phyloP scores from a whole-genome alignment of 345 rosid genomes.

The Ricinus communis region DNA sequence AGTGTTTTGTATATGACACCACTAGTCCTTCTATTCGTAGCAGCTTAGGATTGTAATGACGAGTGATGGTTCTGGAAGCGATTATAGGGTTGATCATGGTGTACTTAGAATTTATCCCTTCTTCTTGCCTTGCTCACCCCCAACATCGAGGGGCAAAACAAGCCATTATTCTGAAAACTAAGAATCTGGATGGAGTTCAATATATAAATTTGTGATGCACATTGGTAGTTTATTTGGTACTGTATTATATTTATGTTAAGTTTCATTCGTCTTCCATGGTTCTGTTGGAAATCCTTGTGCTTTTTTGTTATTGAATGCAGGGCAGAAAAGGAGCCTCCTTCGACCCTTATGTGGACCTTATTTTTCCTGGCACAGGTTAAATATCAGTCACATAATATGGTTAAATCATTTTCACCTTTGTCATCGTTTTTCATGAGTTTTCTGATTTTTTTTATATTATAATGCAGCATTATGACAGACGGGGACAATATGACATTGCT shows the following conservation, averaged over 20 bases:
- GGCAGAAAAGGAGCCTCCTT: slow-evolving; percentile 85
- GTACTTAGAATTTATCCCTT: background rate
- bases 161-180: background rate
- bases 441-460: slow-evolving; percentile 16
- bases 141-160: background rate
- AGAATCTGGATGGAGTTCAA: background rate
- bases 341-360: slow-evolving; percentile 88
- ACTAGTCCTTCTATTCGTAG: background rate
- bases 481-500: slow-evolving; percentile 76
- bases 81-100: background rate
- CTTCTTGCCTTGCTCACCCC: background rate
- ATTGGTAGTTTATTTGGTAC: slow-evolving; percentile 1
- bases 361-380: slow-evolving; percentile 96
- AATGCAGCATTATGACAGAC: slow-evolving; percentile 95
- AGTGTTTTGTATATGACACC: background rate
- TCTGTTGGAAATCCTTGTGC: slow-evolving; percentile 3
- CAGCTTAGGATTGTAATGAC: background rate
- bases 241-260: background rate
- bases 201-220: background rate
- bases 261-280: background rate
- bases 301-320: slow-evolving; percentile 45
- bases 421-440: slow-evolving; percentile 6
- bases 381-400: background rate
- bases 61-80: background rate
- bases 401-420: slow-evolving; percentile 5